phyloP scores from a whole-genome alignment of 768 basidiomycete species.

The Calocera cornea region DNA sequence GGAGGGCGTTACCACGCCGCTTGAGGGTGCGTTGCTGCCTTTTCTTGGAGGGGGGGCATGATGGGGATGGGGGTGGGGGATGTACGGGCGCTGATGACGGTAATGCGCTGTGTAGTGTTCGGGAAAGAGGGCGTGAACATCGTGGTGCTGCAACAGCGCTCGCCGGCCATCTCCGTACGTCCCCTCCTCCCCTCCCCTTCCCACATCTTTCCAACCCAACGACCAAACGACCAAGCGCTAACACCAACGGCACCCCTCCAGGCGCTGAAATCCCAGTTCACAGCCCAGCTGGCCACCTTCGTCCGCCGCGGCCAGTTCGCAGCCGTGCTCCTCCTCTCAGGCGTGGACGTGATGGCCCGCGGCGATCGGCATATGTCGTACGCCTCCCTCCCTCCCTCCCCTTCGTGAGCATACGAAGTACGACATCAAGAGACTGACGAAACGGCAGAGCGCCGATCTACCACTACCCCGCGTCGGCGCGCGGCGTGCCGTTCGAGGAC shows the following conservation, averaged over 20 bases:
- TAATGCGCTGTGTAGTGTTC: conserved; percentile 38
- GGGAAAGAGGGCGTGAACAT: conserved; percentile 38
- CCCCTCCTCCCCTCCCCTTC: neutral
- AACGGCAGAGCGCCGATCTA: conserved; percentile 40
- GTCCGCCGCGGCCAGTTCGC: conserved; percentile 36
- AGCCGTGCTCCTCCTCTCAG: conserved; percentile 51
- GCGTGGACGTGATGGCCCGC: conserved; percentile 60
- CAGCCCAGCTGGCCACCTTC: conserved; percentile 44
- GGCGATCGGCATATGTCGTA: conserved; percentile 70
- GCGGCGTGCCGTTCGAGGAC: conserved; percentile 29
- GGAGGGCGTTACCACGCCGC: conserved; percentile 53
- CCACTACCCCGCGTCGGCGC: conserved; percentile 24
- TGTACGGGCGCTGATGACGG: neutral
- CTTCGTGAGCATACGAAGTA: no score
- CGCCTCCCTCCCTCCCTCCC: conserved; percentile 17
- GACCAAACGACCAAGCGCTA: no score
- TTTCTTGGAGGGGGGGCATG: neutral
- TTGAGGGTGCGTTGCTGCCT: conserved; percentile 46
- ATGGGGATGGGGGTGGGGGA: no score
- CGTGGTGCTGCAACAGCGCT: conserved; percentile 63
- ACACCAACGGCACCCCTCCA: conserved; percentile 27
- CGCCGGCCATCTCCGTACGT: conserved; percentile 63
- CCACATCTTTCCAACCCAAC: no score
- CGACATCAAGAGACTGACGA: conserved; percentile 39
- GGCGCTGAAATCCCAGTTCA: conserved; percentile 57